Conservation (phyloP, 345 rosid species). For the Heritiera littoralis region DNA sequence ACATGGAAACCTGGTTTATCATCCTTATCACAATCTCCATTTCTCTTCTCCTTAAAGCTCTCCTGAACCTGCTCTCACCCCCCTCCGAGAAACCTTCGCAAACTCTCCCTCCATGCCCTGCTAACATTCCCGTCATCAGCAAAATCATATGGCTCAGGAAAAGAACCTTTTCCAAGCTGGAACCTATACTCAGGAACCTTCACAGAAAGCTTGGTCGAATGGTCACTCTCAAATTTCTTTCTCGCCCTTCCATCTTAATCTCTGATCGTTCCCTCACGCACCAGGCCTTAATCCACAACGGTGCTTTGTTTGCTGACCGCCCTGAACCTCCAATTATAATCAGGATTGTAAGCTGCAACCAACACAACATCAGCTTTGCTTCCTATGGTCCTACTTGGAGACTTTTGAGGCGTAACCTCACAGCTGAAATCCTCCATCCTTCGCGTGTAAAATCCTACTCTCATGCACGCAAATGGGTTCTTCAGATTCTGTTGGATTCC, state of each 20-base stretch:
- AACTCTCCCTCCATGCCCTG: conserved; percentile 29
- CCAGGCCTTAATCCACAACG: background rate
- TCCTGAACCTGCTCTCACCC: background rate
- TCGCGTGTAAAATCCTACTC: background rate
- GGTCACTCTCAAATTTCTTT: background rate
- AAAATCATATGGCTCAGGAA: background rate
- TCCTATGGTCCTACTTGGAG: background rate
- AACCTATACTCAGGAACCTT: background rate
- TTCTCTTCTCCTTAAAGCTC: conserved; percentile 6
- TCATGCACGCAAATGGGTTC: background rate
- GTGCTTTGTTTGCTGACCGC: background rate
- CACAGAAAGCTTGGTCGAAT: background rate
- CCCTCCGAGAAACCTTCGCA: background rate
- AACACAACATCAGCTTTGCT: background rate
- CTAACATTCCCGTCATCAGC: conserved; percentile 22
- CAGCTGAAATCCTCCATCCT: background rate
- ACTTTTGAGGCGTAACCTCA: background rate
- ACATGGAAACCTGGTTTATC: conserved; percentile 26
- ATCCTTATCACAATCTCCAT: conserved; percentile 9
- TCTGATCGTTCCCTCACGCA: background rate
- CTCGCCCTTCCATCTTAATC: background rate
- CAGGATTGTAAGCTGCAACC: background rate
- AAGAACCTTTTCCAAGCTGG: background rate
- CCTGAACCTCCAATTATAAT: background rate
- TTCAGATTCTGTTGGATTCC: background rate